phyloP scores from a whole-genome alignment of 2,329 filamentous ascomycete genomes.

The Madurella mycetomatis region DNA sequence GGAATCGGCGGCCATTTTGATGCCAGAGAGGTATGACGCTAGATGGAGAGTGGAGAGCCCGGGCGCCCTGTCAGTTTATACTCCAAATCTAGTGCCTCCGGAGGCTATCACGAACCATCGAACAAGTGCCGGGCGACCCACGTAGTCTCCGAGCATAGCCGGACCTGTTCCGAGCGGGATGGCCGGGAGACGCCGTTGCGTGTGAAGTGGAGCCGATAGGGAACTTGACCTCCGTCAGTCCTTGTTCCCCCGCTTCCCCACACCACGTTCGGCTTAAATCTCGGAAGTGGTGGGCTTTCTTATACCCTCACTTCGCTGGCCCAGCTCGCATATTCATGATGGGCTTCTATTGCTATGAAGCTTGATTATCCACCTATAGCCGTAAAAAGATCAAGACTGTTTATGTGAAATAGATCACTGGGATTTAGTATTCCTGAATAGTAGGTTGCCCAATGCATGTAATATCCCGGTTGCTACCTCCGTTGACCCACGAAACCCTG shows the following conservation, averaged over 20 bases:
- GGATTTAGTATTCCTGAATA: too few relatives aligned
- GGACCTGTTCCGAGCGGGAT: not conserved
- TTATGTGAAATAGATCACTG: not conserved
- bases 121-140: too few relatives aligned
- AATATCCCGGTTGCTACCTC: too few relatives aligned
- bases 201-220: not conserved
- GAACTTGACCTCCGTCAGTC: not conserved
- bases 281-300: conserved; percentile 12
- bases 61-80: too few relatives aligned
- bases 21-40: not conserved
- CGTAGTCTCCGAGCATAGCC: not conserved
- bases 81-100: too few relatives aligned
- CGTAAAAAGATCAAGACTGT: too few relatives aligned
- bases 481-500: not conserved
- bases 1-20: conserved; percentile 10
- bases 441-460: not conserved
- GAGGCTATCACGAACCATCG: too few relatives aligned
- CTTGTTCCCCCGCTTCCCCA: conserved; percentile 9
- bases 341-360: too few relatives aligned
- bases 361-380: too few relatives aligned
- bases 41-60: not conserved
- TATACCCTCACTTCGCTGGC: not conserved
- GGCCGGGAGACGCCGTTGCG: not conserved
- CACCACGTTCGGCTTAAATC: not conserved
- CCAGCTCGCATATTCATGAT: too few relatives aligned